A percentile compares a stretch with the other conserved stretches of the same genome.
phyloP scores from a whole-genome alignment of 305 asterid species.

The Fraxinus velutina region DNA sequence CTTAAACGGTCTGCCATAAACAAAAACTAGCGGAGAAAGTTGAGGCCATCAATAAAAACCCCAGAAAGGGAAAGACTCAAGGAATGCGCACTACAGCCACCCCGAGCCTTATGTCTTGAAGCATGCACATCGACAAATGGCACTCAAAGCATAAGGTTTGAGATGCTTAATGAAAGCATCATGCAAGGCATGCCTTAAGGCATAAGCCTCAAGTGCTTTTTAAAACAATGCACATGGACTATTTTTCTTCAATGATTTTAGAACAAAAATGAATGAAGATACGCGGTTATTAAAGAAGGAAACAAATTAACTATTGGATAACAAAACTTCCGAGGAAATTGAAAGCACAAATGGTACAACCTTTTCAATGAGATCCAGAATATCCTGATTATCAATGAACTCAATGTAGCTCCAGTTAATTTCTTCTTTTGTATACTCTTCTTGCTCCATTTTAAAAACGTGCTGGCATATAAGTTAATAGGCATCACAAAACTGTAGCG shows the following conservation, averaged over 20 bases:
- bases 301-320: not conserved
- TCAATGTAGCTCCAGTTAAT: slow-evolving; percentile 99
- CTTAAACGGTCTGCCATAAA: not conserved
- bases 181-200: not conserved
- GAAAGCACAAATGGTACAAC: slow-evolving; percentile 30
- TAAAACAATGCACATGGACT: not conserved
- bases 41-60: not conserved
- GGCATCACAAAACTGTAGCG: slow-evolving; percentile 24
- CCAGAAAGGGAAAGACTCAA: not conserved
- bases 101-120: not conserved
- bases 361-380: slow-evolving; percentile 88
- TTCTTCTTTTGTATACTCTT: slow-evolving; percentile 95
- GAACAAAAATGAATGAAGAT: not conserved
- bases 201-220: not conserved
- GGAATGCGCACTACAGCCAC: not conserved
- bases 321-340: not conserved
- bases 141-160: not conserved
- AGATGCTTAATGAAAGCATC: not conserved
- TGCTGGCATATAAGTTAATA: slow-evolving; percentile 56
- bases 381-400: slow-evolving; percentile 94
- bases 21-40: not conserved
- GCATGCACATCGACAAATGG: not conserved
- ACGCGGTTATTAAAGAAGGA: not conserved
- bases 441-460: slow-evolving; percentile 99
- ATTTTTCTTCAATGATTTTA: not conserved